Conservation (phyloP, 441 rosid species). For the Pelargonium myrrhifolium region DNA sequence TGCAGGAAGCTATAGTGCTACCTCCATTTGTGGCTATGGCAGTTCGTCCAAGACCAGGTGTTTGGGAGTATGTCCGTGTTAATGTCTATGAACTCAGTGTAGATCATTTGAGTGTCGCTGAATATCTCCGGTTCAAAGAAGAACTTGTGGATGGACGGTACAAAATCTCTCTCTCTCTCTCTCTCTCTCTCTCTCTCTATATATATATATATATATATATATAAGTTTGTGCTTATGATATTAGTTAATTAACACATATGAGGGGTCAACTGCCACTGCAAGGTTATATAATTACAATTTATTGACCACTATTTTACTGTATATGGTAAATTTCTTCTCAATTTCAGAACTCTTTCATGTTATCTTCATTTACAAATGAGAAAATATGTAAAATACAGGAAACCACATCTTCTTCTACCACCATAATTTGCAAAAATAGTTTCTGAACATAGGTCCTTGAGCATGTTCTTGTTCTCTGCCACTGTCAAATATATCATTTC, state of each 20-base stretch:
- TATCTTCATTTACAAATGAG: too few species aligned
- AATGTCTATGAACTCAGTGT: constrained; percentile 73
- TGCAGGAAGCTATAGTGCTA: constrained; percentile 77
- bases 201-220: too few species aligned
- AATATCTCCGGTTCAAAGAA: constrained; percentile 83
- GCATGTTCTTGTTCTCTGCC: neutral
- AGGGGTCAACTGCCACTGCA: neutral
- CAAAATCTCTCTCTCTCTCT: constrained; percentile 16
- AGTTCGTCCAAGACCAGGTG: constrained; percentile 88
- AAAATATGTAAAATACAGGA: too few species aligned
- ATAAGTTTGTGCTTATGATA: neutral
- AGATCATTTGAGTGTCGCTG: constrained; percentile 66
- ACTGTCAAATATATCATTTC: neutral
- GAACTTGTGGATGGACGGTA: constrained; percentile 73
- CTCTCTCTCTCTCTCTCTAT: too few species aligned
- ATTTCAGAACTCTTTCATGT: too few species aligned
- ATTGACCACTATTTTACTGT: too few species aligned
- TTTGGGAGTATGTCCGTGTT: constrained; percentile 94
- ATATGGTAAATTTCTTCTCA: too few species aligned
- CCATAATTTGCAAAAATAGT: too few species aligned
- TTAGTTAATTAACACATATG: constrained; percentile 17
- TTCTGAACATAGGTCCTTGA: too few species aligned
- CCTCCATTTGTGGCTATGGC: constrained; percentile 91
- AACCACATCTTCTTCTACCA: too few species aligned
- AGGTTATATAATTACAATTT: neutral